These are phyloP conservation scores for Pseudonitzschia delicatissima DNA, from an alignment of 108 stramenopile genomes.

Conservation along the genomic window DNA sequence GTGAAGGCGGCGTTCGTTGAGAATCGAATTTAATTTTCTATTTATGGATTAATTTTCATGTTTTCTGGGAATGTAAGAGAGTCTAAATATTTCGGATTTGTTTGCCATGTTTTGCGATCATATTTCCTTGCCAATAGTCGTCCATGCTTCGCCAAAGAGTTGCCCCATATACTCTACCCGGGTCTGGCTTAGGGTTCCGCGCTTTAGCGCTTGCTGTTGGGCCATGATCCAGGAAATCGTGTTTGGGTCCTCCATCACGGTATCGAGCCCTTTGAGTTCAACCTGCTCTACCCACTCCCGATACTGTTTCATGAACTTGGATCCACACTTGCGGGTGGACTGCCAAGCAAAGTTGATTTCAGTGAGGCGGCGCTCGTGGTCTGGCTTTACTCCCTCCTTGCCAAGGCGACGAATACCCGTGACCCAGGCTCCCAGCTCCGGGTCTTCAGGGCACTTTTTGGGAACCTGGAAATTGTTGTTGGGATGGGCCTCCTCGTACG, in stretches of 20 bases:
- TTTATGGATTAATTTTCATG: background rate
- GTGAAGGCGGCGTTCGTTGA: no score
- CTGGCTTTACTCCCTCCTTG: slow-evolving; percentile 38
- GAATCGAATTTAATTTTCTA: background rate
- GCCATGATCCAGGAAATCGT: slow-evolving; percentile 50
- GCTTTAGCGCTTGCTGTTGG: slow-evolving; percentile 51
- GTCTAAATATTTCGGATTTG: background rate
- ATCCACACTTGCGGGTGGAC: slow-evolving; percentile 69
- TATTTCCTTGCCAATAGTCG: slow-evolving; percentile 13
- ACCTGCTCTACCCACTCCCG: slow-evolving; percentile 36
- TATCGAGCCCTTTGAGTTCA: slow-evolving; percentile 21
- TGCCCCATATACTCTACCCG: slow-evolving; percentile 65
- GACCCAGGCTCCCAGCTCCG: slow-evolving; percentile 84
- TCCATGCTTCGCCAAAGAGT: slow-evolving; percentile 35
- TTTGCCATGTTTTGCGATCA: no score
- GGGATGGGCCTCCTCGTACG: slow-evolving; percentile 42
- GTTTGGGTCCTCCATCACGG: slow-evolving; percentile 28
- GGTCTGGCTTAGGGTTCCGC: slow-evolving; percentile 61
- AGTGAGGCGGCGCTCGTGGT: slow-evolving; percentile 50
- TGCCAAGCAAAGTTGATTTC: slow-evolving; percentile 69
- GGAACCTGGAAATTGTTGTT: slow-evolving; percentile 64
- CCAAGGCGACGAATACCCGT: slow-evolving; percentile 70
- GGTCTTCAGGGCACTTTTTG: slow-evolving; percentile 77
- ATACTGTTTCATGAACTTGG: slow-evolving; percentile 71
- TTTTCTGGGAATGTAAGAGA: background rate